These are phyloP conservation scores for Mercurialis annua DNA, from an alignment of 345 rosid genomes.

Conservation along the genomic window DNA sequence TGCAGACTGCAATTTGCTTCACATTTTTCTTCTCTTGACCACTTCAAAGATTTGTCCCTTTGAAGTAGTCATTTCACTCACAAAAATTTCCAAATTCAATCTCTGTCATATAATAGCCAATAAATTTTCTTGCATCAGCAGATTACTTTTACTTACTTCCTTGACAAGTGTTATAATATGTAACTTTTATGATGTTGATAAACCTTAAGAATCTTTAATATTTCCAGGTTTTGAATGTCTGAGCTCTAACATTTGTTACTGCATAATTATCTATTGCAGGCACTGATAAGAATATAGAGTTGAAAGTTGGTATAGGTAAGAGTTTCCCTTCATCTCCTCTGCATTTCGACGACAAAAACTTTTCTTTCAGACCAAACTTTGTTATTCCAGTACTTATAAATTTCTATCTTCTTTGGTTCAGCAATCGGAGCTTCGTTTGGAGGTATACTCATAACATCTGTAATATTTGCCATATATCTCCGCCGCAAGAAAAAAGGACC, in stretches of 20 bases:
- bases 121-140: no score
- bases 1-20: not conserved
- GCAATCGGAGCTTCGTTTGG: conserved; percentile 22
- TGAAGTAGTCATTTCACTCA: not conserved
- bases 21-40: not conserved
- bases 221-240: not conserved
- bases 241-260: conserved; percentile 11
- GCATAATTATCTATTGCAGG: conserved; percentile 5
- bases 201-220: not conserved
- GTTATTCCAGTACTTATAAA: not conserved
- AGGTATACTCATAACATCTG: conserved; percentile 22
- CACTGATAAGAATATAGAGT: not conserved
- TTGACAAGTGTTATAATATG: not conserved
- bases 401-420: conserved; percentile 10
- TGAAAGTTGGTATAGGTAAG: conserved; percentile 18
- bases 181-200: not conserved
- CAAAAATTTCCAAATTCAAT: no score
- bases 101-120: not conserved
- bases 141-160: not conserved
- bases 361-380: not conserved
- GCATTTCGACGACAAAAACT: not conserved
- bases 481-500: conserved; percentile 29
- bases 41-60: not conserved
- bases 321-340: not conserved
- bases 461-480: conserved; percentile 12